Percentiles rank a stretch among this genome's conserved stretches.
These are phyloP conservation scores for Lotmaria passim DNA, from an alignment of 208 protist genomes.

Conservation along the genomic window DNA sequence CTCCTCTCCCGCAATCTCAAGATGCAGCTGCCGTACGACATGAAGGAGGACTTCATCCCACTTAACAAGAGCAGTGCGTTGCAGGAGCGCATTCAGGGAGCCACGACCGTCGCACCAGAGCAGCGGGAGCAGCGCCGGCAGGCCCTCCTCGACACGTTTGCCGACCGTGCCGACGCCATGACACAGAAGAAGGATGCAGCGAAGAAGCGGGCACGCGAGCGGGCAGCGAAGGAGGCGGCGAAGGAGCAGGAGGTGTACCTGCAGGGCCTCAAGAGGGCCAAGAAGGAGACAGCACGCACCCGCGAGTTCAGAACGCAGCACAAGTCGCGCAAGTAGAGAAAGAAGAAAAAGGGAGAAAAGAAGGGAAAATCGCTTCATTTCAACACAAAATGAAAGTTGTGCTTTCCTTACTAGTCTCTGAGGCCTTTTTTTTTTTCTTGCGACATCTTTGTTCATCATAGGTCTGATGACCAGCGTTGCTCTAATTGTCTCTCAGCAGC, in stretches of 20 bases:
- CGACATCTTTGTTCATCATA: too few species aligned
- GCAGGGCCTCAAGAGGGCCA: conserved; percentile 87
- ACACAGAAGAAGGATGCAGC: conserved; percentile 71
- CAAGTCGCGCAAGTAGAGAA: conserved; percentile 72
- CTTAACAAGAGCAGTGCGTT: conserved; percentile 58
- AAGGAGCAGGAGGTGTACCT: conserved; percentile 83
- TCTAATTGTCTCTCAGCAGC: too few species aligned
- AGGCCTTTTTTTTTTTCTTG: too few species aligned
- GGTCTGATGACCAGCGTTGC: too few species aligned
- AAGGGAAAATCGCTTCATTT: not conserved
- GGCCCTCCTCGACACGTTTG: conserved; percentile 78
- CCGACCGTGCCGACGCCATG: conserved; percentile 78
- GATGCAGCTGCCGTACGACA: conserved; percentile 85
- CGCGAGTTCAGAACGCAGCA: conserved; percentile 90
- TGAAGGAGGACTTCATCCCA: conserved; percentile 93
- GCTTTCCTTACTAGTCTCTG: too few species aligned
- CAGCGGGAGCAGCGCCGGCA: conserved; percentile 80
- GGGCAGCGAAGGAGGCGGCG: conserved; percentile 48
- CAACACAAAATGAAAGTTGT: too few species aligned
- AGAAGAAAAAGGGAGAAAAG: not conserved
- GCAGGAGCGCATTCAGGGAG: conserved; percentile 75
- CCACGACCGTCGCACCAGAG: conserved; percentile 80
- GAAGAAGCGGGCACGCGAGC: conserved; percentile 74
- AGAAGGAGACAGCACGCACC: conserved; percentile 91
- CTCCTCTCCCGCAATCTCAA: conserved; percentile 84